Conservation (phyloP, 202 grass and related monocot genomes). For the Zizania palustris region DNA sequence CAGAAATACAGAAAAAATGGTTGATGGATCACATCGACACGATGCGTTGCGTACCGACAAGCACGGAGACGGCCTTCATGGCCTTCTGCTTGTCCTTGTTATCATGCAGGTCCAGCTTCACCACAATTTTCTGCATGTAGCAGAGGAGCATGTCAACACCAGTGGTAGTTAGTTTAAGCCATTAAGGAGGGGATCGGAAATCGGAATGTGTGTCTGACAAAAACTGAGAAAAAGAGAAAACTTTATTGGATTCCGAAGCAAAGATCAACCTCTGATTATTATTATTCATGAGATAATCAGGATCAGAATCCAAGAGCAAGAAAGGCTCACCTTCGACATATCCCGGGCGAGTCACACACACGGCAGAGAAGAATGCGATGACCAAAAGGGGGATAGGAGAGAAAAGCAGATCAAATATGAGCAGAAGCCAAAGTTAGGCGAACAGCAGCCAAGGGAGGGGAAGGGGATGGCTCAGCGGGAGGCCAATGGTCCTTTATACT, state of each 20-base stretch:
- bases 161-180: background rate
- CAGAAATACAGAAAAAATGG: background rate
- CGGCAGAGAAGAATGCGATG: background rate
- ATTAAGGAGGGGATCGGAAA: background rate
- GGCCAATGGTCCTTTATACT: background rate
- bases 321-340: constrained; percentile 50
- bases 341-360: background rate
- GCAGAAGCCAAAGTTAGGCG: background rate
- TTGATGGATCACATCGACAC: background rate
- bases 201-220: background rate
- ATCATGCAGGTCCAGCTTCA: constrained; percentile 83
- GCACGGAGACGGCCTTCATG: constrained; percentile 76
- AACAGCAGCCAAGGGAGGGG: background rate
- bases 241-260: background rate
- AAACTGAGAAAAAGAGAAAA: too few species aligned
- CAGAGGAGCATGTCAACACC: background rate
- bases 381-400: background rate
- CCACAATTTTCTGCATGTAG: constrained; percentile 81
- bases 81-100: constrained; percentile 93
- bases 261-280: background rate
- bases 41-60: constrained; percentile 46
- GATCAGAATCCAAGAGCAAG: constrained; percentile 9
- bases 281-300: background rate
- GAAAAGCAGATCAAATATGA: background rate
- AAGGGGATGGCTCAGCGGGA: background rate